Percentiles rank a stretch among this genome's conserved stretches.
Conservation (phyloP, 768 basidiomycete genomes). For the Boletus rubroflammeus region DNA sequence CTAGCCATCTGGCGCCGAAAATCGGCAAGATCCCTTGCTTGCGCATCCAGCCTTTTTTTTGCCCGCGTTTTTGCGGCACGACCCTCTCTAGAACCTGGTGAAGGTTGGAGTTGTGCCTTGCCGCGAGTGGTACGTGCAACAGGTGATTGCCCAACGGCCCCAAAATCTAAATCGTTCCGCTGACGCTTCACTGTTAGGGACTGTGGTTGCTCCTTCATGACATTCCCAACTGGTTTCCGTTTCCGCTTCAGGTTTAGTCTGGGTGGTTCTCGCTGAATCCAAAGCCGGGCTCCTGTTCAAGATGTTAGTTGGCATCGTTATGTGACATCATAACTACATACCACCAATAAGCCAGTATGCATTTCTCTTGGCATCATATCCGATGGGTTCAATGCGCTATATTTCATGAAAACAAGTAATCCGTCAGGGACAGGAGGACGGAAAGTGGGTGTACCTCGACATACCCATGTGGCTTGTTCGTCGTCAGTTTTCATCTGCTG, state of each 20-base stretch:
- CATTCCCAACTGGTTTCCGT: conserved; percentile 32
- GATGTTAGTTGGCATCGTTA: neutral
- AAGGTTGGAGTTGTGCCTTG: conserved; percentile 10
- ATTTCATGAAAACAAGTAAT: conserved; percentile 1
- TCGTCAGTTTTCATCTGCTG: conserved; percentile 76
- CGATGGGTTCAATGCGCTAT: conserved; percentile 82
- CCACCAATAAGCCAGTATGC: conserved; percentile 86
- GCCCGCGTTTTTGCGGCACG: conserved; percentile 71
- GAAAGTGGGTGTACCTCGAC: conserved; percentile 22
- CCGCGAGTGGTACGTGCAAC: conserved; percentile 11
- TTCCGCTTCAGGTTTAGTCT: conserved; percentile 44
- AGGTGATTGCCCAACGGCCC: conserved; percentile 3
- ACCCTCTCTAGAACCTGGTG: conserved; percentile 41
- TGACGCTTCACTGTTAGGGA: conserved; percentile 25
- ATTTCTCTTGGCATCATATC: conserved; percentile 74
- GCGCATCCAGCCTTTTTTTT: conserved; percentile 62
- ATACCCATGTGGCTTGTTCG: conserved; percentile 73
- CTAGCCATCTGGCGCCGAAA: conserved; percentile 46
- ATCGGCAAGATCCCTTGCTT: conserved; percentile 65
- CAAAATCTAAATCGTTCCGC: conserved; percentile 13
- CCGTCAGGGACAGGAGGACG: neutral
- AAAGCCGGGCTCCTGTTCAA: conserved; percentile 69
- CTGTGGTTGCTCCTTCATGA: conserved; percentile 18
- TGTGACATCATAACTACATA: conserved; percentile 26
- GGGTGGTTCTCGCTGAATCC: conserved; percentile 75